A percentile compares a stretch with the other conserved stretches of the same genome.
Conservation (phyloP, 2,329 filamentous ascomycete genomes). For the Didymella arachidicola region DNA sequence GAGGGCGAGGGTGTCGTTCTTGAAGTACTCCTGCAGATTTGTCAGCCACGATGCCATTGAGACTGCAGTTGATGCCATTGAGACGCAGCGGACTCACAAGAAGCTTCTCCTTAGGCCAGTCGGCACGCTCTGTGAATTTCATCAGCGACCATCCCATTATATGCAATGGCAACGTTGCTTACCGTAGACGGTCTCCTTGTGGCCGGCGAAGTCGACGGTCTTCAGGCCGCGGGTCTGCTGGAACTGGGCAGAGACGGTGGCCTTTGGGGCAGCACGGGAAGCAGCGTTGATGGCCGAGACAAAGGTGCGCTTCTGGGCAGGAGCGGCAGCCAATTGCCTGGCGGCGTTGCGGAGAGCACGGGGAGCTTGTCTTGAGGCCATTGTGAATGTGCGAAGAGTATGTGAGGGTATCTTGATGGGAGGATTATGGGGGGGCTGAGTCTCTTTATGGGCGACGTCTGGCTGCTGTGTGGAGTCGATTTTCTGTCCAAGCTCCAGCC, state of each 20-base stretch:
- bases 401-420: conserved; percentile 49
- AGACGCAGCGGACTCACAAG: conserved; percentile 68
- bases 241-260: conserved; percentile 57
- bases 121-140: conserved; percentile 77
- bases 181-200: conserved; percentile 95
- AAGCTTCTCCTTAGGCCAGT: conserved; percentile 99
- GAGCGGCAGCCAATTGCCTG: conserved; percentile 62
- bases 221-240: conserved; percentile 88
- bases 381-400: conserved; percentile 58
- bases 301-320: conserved; percentile 65
- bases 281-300: conserved; percentile 64
- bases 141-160: conserved; percentile 36
- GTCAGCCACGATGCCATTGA: conserved; percentile 38
- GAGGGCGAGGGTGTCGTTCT: conserved; percentile 97
- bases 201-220: conserved; percentile 98
- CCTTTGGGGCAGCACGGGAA: conserved; percentile 56
- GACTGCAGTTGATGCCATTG: conserved; percentile 24
- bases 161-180: conserved; percentile 45
- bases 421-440: conserved; percentile 31
- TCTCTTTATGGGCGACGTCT: conserved; percentile 37
- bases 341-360: conserved; percentile 66
- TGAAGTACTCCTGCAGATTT: conserved; percentile 87
- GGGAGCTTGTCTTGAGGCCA: conserved; percentile 79
- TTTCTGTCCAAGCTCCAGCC: conserved; percentile 25
- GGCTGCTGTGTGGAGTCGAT: conserved; percentile 21